phyloP scores from a whole-genome alignment of 2,329 filamentous ascomycete genomes.

The Xylaria sp. region DNA sequence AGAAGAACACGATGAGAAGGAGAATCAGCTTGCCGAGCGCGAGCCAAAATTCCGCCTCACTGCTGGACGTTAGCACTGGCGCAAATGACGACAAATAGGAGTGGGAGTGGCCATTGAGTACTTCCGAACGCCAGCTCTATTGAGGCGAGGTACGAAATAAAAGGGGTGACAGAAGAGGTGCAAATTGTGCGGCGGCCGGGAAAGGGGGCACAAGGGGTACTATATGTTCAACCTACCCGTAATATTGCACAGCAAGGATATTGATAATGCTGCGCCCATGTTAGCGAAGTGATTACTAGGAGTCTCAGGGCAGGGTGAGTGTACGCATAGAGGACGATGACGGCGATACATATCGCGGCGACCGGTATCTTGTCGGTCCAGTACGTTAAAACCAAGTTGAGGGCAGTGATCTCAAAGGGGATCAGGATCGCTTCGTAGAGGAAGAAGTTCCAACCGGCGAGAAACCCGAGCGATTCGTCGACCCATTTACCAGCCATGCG shows the following conservation, averaged over 20 bases:
- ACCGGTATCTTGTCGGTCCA: constrained; percentile 53
- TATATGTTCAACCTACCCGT: constrained; percentile 32
- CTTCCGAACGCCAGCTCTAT: neutral
- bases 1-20: constrained; percentile 70
- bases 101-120: neutral
- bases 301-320: constrained; percentile 29
- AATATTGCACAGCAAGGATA: constrained; percentile 42
- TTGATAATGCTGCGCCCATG: constrained; percentile 37
- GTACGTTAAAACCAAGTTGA: constrained; percentile 50
- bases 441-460: constrained; percentile 53
- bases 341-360: constrained; percentile 54
- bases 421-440: constrained; percentile 49
- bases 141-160: neutral
- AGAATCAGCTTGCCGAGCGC: constrained; percentile 68
- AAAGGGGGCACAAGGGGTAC: neutral
- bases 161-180: neutral
- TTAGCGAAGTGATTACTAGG: constrained; percentile 22
- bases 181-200: constrained; percentile 1
- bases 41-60: constrained; percentile 75
- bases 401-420: constrained; percentile 49
- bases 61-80: constrained; percentile 53
- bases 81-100: neutral
- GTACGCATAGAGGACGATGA: constrained; percentile 48
- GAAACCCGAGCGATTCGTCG: constrained; percentile 69
- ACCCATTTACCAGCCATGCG: constrained; percentile 69